Evolutionary conservation across 306 rosid species (phyloP).

Genomic region (Parietaria judaica): DNA sequence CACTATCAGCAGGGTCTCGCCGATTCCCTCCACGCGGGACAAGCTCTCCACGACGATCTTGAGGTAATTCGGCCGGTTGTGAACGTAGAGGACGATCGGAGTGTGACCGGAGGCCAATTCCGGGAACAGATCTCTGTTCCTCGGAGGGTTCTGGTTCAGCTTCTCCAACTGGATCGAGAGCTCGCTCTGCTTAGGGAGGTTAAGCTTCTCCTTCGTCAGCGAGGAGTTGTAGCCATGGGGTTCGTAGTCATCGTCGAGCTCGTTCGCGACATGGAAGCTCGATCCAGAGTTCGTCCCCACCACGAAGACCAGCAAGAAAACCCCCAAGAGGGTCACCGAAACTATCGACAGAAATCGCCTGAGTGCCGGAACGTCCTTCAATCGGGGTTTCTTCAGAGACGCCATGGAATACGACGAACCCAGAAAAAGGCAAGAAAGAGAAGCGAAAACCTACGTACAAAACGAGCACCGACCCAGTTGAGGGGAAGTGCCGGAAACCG

Average conservation of each 20-base stretch:
- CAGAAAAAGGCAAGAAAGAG: not conserved
- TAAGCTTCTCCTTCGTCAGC: conserved; percentile 19
- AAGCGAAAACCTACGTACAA: conserved; percentile 16
- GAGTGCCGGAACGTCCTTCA: conserved; percentile 44
- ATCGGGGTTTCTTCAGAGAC: conserved; percentile 42
- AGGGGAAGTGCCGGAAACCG: conserved; percentile 37
- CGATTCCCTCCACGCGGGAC: conserved; percentile 67
- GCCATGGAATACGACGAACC: conserved; percentile 25
- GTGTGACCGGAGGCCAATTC: conserved; percentile 53
- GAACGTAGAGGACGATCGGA: conserved; percentile 76
- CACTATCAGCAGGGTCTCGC: conserved; percentile 73
- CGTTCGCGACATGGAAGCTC: conserved; percentile 16
- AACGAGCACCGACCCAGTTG: conserved; percentile 17
- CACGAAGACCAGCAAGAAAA: conserved; percentile 46
- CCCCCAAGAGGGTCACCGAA: conserved; percentile 48
- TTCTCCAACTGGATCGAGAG: conserved; percentile 55
- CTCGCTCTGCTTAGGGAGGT: conserved; percentile 59
- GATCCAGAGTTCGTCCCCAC: conserved; percentile 43
- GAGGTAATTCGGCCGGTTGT: conserved; percentile 84
- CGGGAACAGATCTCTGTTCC: conserved; percentile 75
- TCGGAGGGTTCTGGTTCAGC: conserved; percentile 58
- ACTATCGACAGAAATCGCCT: conserved; percentile 56
- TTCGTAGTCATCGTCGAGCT: conserved; percentile 17
- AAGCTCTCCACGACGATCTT: conserved; percentile 67
- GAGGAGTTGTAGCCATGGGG: conserved; percentile 11